Percentiles rank a stretch among this genome's conserved stretches.
Evolutionary conservation across 2,329 filamentous ascomycete species (phyloP).

Genomic region (Paradendryphiella salina): DNA sequence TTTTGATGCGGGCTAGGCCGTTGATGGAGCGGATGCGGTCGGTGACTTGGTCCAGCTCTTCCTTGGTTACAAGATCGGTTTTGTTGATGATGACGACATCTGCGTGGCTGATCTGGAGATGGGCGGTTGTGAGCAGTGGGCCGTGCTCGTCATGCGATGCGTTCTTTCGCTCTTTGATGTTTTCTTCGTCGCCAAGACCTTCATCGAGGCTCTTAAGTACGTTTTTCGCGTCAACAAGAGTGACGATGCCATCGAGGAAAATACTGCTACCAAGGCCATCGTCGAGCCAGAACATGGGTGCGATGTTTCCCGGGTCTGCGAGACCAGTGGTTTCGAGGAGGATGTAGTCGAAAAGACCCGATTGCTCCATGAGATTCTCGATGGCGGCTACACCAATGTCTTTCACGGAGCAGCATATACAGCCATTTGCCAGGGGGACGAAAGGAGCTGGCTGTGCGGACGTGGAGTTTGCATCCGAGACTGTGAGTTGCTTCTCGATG

Average conservation of each 20-base stretch:
- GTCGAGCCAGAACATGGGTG: slow-evolving; percentile 96
- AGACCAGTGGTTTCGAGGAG: slow-evolving; percentile 94
- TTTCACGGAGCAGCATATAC: slow-evolving; percentile 98
- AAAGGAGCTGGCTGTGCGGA: slow-evolving; percentile 55
- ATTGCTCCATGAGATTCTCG: slow-evolving; percentile 91
- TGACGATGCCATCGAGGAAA: slow-evolving; percentile 95
- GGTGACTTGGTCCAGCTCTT: slow-evolving; percentile 70
- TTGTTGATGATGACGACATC: slow-evolving; percentile 97
- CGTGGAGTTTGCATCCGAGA: slow-evolving; percentile 58
- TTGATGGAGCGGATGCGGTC: slow-evolving; percentile 83
- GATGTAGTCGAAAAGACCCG: slow-evolving; percentile 95
- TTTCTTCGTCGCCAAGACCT: slow-evolving; percentile 50
- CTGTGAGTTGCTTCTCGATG: slow-evolving; percentile 92
- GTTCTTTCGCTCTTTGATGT: slow-evolving; percentile 51
- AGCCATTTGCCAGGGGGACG: slow-evolving; percentile 94
- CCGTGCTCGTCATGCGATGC: slow-evolving; percentile 57
- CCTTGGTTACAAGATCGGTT: slow-evolving; percentile 73
- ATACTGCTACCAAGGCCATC: slow-evolving; percentile 93
- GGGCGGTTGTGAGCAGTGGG: slow-evolving; percentile 83
- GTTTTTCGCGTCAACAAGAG: slow-evolving; percentile 93
- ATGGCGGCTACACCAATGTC: slow-evolving; percentile 93
- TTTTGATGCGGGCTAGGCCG: slow-evolving; percentile 78
- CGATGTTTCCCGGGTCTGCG: slow-evolving; percentile 92
- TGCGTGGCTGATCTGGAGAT: slow-evolving; percentile 94
- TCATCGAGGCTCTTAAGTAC: slow-evolving; percentile 82